Conservation (phyloP, 495 filamentous ascomycete species). For the Amniculicola lignicola region DNA sequence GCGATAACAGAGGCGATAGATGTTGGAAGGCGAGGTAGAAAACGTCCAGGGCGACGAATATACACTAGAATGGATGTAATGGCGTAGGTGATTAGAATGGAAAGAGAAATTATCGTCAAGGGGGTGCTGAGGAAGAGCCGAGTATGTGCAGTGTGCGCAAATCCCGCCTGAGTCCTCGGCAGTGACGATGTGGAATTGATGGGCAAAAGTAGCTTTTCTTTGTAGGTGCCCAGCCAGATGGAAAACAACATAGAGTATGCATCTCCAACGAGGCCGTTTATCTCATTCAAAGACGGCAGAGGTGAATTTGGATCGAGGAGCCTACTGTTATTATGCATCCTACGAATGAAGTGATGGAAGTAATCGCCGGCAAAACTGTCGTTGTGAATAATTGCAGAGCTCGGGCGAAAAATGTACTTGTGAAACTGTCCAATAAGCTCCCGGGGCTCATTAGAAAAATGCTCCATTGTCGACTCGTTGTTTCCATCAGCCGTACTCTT, state of each 20-base stretch:
- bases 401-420: neutral
- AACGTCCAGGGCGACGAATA: constrained; percentile 29
- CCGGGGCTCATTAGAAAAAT: constrained; percentile 1
- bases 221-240: constrained; percentile 37
- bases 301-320: constrained; percentile 39
- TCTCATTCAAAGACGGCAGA: constrained; percentile 28
- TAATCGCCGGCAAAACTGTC: constrained; percentile 40
- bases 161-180: neutral
- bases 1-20: constrained; percentile 44
- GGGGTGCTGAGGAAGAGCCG: constrained; percentile 43
- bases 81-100: constrained; percentile 40
- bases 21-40: constrained; percentile 44
- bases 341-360: constrained; percentile 40
- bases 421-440: constrained; percentile 6
- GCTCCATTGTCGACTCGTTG: neutral
- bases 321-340: constrained; percentile 16
- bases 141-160: too few relatives aligned
- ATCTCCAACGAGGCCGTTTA: constrained; percentile 25
- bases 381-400: constrained; percentile 38
- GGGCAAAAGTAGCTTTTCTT: constrained; percentile 30
- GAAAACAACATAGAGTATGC: constrained; percentile 42
- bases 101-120: constrained; percentile 39
- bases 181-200: neutral
- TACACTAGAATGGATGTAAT: constrained; percentile 42
- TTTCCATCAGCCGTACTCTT: neutral